Evolutionary conservation across 495 filamentous ascomycete species (phyloP).

Genomic region (Recurvomyces mirabilis): DNA sequence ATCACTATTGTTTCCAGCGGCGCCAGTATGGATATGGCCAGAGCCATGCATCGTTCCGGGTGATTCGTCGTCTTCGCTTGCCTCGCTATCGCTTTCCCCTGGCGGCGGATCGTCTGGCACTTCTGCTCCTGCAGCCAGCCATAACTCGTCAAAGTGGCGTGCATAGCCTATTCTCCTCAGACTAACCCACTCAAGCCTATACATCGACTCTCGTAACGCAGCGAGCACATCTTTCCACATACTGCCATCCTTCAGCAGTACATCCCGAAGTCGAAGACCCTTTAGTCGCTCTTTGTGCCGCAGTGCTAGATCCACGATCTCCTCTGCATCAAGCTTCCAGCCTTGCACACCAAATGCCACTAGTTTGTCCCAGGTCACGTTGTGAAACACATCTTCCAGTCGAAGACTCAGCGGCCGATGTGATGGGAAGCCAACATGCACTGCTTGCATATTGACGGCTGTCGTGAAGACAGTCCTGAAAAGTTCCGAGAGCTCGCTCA

Average conservation of each 20-base stretch:
- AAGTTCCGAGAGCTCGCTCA: conserved; percentile 42
- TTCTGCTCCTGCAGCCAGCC: conserved; percentile 31
- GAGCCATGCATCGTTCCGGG: conserved; percentile 12
- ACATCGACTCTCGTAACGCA: conserved; percentile 47
- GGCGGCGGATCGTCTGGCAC: conserved; percentile 35
- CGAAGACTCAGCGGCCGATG: conserved; percentile 44
- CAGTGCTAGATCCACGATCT: conserved; percentile 46
- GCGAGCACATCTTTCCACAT: conserved; percentile 51
- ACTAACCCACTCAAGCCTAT: conserved; percentile 47
- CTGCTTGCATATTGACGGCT: conserved; percentile 48
- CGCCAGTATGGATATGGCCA: not conserved
- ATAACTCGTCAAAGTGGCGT: conserved; percentile 40
- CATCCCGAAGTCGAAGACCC: conserved; percentile 46
- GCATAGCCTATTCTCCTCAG: conserved; percentile 52
- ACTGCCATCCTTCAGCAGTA: conserved; percentile 47
- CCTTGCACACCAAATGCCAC: conserved; percentile 53
- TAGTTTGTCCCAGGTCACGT: conserved; percentile 49
- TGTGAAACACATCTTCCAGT: conserved; percentile 52
- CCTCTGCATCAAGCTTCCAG: conserved; percentile 49
- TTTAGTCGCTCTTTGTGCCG: conserved; percentile 46
- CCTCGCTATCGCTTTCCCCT: conserved; percentile 32
- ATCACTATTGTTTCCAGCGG: not conserved
- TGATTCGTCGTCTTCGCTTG: conserved; percentile 25
- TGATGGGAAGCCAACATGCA: conserved; percentile 55
- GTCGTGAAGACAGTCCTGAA: conserved; percentile 48